phyloP scores from a whole-genome alignment of 805 yeast genomes.

The Starmerella stellata region DNA sequence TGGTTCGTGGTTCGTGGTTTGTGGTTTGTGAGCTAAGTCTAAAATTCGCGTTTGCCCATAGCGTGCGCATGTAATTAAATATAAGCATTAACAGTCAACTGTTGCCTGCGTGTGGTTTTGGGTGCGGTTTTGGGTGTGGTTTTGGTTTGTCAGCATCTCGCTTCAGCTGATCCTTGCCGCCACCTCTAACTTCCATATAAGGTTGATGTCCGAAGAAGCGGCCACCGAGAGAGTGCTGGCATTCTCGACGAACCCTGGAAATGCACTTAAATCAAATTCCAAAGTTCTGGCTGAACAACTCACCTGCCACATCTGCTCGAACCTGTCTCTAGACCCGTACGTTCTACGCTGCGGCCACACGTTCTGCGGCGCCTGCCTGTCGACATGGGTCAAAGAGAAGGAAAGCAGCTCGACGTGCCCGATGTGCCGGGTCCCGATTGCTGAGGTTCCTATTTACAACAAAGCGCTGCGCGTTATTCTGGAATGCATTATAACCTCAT shows the following conservation, averaged over 20 bases:
- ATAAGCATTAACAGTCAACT: too few relatives aligned
- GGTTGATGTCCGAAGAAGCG: not conserved
- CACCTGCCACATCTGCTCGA: constrained; percentile 42
- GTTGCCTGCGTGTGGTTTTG: too few relatives aligned
- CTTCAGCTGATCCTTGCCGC: too few relatives aligned
- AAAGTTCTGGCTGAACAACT: constrained; percentile 8
- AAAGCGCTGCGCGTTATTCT: constrained; percentile 12
- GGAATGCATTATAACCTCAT: constrained; percentile 9
- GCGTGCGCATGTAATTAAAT: too few relatives aligned
- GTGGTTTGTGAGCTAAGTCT: too few relatives aligned
- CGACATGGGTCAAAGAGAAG: constrained; percentile 19
- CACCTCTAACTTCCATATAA: too few relatives aligned
- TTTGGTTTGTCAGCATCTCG: too few relatives aligned
- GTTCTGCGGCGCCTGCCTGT: constrained; percentile 35
- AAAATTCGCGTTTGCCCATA: too few relatives aligned
- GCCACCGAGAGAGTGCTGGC: constrained; percentile 3
- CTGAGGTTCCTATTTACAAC: constrained; percentile 10
- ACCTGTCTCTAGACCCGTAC: constrained; percentile 41
- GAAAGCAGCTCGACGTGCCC: constrained; percentile 13
- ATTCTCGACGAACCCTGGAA: not conserved
- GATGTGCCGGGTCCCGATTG: constrained; percentile 12
- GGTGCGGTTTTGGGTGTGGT: too few relatives aligned
- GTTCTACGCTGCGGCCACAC: constrained; percentile 45
- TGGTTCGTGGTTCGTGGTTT: too few relatives aligned
- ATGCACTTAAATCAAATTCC: constrained; percentile 4